Evolutionary conservation across 169 alveolate species (phyloP).

Genomic region (Plasmodium reichenowi): DNA sequence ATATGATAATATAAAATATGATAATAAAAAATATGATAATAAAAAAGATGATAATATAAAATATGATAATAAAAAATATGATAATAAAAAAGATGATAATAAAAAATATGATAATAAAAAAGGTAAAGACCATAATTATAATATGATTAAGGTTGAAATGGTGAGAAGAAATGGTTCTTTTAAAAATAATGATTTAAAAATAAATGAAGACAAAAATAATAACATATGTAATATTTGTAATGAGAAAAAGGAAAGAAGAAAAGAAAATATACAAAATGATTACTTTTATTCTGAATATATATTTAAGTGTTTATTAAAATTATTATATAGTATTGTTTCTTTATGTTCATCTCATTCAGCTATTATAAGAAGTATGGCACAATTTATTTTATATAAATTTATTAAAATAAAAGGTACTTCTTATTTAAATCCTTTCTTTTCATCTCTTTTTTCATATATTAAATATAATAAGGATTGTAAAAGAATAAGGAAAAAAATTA

Average conservation of each 20-base stretch:
- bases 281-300: constrained; percentile 37
- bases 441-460: constrained; percentile 21
- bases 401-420: constrained; percentile 15
- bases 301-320: constrained; percentile 10
- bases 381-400: constrained; percentile 26
- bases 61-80: too few relatives aligned
- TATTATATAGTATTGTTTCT: constrained; percentile 4
- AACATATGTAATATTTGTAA: background rate
- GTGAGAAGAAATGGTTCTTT: background rate
- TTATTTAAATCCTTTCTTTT: constrained; percentile 20
- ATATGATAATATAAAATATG: background rate
- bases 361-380: constrained; percentile 46
- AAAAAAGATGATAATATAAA: too few relatives aligned
- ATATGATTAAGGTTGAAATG: background rate
- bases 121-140: too few relatives aligned
- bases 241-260: background rate
- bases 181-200: background rate
- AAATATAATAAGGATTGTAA: constrained; percentile 70
- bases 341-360: constrained; percentile 70
- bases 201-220: background rate
- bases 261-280: background rate
- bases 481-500: constrained; percentile 39
- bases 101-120: background rate
- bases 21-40: background rate
- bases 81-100: background rate